Conservation (phyloP, 2,329 filamentous ascomycete genomes). For the Penicillium sp. region DNA sequence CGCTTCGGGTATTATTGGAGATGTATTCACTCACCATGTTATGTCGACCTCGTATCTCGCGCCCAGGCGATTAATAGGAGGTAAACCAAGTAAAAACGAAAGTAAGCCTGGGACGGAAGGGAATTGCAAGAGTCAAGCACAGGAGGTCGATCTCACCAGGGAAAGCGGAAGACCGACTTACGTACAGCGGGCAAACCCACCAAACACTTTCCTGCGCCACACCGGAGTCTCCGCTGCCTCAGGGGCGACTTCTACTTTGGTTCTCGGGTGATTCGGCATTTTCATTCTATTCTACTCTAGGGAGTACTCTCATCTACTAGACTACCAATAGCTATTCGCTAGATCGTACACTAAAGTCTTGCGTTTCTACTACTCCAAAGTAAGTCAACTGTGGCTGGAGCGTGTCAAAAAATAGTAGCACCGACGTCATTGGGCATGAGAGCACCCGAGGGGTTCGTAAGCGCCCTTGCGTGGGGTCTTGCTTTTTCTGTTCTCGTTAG, state of each 20-base stretch:
- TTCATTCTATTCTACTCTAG: not conserved
- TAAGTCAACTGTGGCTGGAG: constrained; percentile 18
- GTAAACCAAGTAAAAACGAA: constrained; percentile 9
- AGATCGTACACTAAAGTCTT: not conserved
- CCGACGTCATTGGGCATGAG: constrained; percentile 25
- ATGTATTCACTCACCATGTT: constrained; percentile 31
- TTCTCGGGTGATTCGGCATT: not conserved
- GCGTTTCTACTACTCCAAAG: constrained; percentile 7
- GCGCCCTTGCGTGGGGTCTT: not conserved
- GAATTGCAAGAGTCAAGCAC: constrained; percentile 1
- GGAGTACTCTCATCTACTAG: not conserved
- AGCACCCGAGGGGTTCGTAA: constrained; percentile 6
- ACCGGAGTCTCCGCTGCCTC: constrained; percentile 14
- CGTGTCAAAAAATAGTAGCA: constrained; percentile 21
- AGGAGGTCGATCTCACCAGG: constrained; percentile 1
- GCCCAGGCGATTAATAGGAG: constrained; percentile 30
- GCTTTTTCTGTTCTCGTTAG: not conserved
- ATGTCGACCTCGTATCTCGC: constrained; percentile 28
- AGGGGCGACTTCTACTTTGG: constrained; percentile 15
- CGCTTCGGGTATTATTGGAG: not conserved
- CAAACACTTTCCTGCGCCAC: constrained; percentile 25
- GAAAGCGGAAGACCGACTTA: constrained; percentile 18
- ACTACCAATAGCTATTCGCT: not conserved
- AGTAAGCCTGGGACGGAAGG: not conserved
- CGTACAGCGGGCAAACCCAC: constrained; percentile 21